These are phyloP conservation scores for Colletotrichum eleusines DNA, from an alignment of 2,329 filamentous ascomycete species.

Conservation along the genomic window DNA sequence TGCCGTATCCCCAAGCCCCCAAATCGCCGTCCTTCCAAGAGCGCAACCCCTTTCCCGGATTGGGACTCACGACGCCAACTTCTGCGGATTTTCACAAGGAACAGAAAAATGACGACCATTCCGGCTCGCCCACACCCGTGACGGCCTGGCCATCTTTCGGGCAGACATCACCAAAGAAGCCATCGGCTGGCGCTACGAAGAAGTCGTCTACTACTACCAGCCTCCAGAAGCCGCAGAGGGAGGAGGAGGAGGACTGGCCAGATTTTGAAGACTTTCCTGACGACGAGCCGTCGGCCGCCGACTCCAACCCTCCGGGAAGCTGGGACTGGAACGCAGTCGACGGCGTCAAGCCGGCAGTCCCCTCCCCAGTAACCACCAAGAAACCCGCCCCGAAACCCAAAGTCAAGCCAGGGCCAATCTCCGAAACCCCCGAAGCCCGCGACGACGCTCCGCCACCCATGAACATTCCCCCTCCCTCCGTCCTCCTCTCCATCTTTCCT, in stretches of 20 bases:
- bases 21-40: slow-evolving; percentile 66
- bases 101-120: slow-evolving; percentile 50
- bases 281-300: slow-evolving; percentile 39
- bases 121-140: slow-evolving; percentile 54
- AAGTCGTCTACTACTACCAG: slow-evolving; percentile 25
- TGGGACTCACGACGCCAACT: slow-evolving; percentile 60
- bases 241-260: slow-evolving; percentile 61
- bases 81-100: slow-evolving; percentile 50
- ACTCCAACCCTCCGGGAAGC: slow-evolving; percentile 46
- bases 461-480: slow-evolving; percentile 89
- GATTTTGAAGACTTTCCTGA: slow-evolving; percentile 62
- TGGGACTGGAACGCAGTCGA: slow-evolving; percentile 66
- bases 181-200: slow-evolving; percentile 20
- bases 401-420: not conserved
- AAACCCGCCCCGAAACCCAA: slow-evolving; percentile 6
- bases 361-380: slow-evolving; percentile 6
- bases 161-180: slow-evolving; percentile 20
- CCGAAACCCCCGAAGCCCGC: slow-evolving; percentile 23
- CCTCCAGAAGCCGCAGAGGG: slow-evolving; percentile 38
- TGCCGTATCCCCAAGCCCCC: slow-evolving; percentile 60
- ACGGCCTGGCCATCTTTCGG: slow-evolving; percentile 61
- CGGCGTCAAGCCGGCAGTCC: slow-evolving; percentile 42
- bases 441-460: slow-evolving; percentile 72
- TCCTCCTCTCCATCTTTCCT: slow-evolving; percentile 83
- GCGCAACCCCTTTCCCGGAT: slow-evolving; percentile 64